Base-by-base conservation (phyloP, 164 flowering plant genomes). In the Magnolia officinalis region DNA sequence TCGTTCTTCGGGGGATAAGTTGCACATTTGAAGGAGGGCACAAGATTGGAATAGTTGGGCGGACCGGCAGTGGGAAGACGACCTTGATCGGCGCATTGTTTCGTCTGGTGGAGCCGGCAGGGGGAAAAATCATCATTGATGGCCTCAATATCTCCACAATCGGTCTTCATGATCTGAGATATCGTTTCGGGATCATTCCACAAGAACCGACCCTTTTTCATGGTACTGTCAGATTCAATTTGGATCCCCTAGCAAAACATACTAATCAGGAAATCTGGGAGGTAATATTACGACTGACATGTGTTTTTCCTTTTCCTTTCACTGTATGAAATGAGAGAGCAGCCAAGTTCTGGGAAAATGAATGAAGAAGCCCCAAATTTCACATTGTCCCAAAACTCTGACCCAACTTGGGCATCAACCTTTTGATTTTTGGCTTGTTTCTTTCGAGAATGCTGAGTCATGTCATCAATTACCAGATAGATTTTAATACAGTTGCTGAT, bases 51-150 rank as follows among this genome's bases (percentile, higher is more conserved):
- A 86, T 91, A 63, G 98, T 93, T 80, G 98, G 98, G 8, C 75
- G 97, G 69, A 93, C 96, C 13, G 95, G 97, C 8, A 90, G 95
- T 79, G 97, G 97, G 73, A 92, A 92, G 76, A 86, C 91, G 10
- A 91, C 94, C 37, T 79, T 92, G n/a, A 87, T 93, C 16, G 72
- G 92, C 73, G 88, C 88, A 10, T 78, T 90, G 81, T 90, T 90
- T 75, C 89, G 92, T 18, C 72, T 90, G 73, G 91, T 92, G 21
- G 97, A 92, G 78, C 92, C 97, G 9, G 70, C 82, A 70, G 86
- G 77, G 10, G 97, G 94, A 20, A 85, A 73, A 69, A 87, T 92
- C 6, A 11, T 86, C 4, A 81, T 92, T 11, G 94, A 92, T 83
- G 88, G 73, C 65, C 29, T 88, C 26, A 87, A 92, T 75, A 90